phyloP scores from a whole-genome alignment of 371 early-diverging fungal species.

The Haplosporangium sp. region DNA sequence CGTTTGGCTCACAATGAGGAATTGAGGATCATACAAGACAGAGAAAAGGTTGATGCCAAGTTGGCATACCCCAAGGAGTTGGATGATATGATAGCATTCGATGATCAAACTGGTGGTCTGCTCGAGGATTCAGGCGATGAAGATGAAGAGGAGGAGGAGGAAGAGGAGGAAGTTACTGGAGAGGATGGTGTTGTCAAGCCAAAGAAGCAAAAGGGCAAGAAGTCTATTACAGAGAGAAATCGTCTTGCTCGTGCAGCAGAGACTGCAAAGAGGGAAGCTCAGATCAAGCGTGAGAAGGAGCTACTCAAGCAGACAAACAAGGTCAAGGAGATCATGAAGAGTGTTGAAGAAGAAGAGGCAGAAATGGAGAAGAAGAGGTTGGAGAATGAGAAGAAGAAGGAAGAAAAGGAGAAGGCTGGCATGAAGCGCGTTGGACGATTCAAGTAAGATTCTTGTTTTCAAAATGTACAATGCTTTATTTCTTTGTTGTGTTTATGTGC shows the following conservation, averaged over 20 bases:
- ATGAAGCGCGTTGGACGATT: constrained; percentile 63
- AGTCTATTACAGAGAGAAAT: constrained; percentile 59
- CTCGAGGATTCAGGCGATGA: constrained; percentile 56
- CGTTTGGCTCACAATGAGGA: constrained; percentile 65
- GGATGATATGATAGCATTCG: constrained; percentile 47
- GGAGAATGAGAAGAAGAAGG: constrained; percentile 57
- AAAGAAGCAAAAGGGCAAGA: constrained; percentile 57
- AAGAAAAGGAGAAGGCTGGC: constrained; percentile 61
- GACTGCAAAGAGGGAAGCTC: constrained; percentile 57
- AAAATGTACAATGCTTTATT: neutral
- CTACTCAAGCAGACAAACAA: constrained; percentile 59
- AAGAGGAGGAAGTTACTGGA: constrained; percentile 60
- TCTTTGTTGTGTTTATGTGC: neutral
- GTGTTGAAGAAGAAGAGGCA: constrained; percentile 64
- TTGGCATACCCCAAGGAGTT: constrained; percentile 61
- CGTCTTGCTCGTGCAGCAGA: constrained; percentile 58
- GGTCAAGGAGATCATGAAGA: constrained; percentile 67
- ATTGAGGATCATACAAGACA: constrained; percentile 60
- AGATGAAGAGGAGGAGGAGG: constrained; percentile 70
- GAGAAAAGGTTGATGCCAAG: constrained; percentile 61
- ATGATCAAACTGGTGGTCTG: constrained; percentile 43
- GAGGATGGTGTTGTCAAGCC: constrained; percentile 45
- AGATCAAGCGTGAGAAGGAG: constrained; percentile 60
- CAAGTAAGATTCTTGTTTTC: constrained; percentile 22
- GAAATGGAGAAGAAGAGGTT: constrained; percentile 62